These are phyloP conservation scores for Simplicillium aogashimaense DNA, from an alignment of 2,329 filamentous ascomycete species.

Conservation along the genomic window DNA sequence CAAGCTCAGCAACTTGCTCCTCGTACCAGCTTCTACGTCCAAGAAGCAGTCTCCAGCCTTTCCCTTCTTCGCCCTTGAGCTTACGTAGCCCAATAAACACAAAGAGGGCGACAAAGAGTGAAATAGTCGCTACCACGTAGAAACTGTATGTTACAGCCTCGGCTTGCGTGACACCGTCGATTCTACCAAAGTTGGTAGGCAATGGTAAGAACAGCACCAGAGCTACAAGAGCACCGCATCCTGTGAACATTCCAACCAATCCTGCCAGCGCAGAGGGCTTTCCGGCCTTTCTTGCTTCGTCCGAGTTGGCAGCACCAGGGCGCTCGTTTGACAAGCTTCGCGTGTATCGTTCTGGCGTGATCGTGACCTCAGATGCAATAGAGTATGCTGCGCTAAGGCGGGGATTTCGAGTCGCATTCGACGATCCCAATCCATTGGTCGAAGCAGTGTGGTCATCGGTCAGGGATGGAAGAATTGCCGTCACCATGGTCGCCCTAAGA, in stretches of 20 bases:
- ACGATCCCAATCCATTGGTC: constrained; percentile 17
- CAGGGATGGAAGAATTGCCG: constrained; percentile 73
- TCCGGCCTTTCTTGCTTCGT: constrained; percentile 18
- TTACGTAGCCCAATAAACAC: constrained; percentile 70
- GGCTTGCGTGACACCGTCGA: constrained; percentile 60
- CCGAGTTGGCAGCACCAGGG: constrained; percentile 10
- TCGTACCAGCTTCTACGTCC: constrained; percentile 22
- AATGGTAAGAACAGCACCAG: constrained; percentile 76
- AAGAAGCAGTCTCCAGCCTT: constrained; percentile 56
- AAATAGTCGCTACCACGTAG: constrained; percentile 70
- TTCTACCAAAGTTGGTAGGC: constrained; percentile 65
- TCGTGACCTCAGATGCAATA: constrained; percentile 64
- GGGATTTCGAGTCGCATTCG: constrained; percentile 27
- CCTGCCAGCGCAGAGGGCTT: constrained; percentile 63
- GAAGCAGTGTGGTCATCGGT: constrained; percentile 33
- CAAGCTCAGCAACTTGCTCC: constrained; percentile 9
- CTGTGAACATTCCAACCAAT: constrained; percentile 85
- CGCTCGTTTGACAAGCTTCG: constrained; percentile 21
- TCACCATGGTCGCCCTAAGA: constrained; percentile 80
- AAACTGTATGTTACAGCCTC: constrained; percentile 75
- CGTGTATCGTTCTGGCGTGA: constrained; percentile 55
- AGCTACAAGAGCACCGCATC: constrained; percentile 81
- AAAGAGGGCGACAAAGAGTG: constrained; percentile 61
- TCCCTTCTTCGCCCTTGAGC: constrained; percentile 64
- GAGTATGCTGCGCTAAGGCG: constrained; percentile 55